Conservation (phyloP, 2,329 filamentous ascomycete genomes). For the Verticillium klebahnii region DNA sequence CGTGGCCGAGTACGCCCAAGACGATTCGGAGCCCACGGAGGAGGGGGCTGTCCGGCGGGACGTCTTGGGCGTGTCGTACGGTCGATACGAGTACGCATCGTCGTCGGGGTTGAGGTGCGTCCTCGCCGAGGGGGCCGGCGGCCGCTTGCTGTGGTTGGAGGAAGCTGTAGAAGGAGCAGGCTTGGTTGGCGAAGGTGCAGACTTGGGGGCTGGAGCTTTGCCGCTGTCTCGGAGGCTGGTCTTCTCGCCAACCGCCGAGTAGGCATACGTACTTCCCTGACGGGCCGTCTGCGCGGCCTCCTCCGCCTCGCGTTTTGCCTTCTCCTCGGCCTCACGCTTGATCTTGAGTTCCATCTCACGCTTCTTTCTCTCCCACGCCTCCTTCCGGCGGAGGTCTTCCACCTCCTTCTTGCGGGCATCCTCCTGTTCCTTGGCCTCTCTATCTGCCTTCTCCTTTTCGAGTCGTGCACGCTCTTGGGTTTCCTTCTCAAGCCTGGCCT, state of each 20-base stretch:
- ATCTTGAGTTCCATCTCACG: conserved; percentile 15
- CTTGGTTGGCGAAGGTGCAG: conserved; percentile 16
- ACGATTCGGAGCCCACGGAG: conserved; percentile 72
- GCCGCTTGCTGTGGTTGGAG: conserved; percentile 24
- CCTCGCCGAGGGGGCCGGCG: conserved; percentile 46
- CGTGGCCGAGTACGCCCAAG: conserved; percentile 79
- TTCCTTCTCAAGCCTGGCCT: conserved; percentile 22
- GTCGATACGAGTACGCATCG: conserved; percentile 67
- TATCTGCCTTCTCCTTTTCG: conserved; percentile 45
- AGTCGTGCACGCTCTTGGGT: conserved; percentile 32
- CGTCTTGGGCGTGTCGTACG: conserved; percentile 66
- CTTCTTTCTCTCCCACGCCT: conserved; percentile 24
- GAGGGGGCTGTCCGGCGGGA: conserved; percentile 56
- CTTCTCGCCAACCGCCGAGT: conserved; percentile 62
- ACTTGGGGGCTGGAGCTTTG: conserved; percentile 38
- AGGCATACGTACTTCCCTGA: conserved; percentile 54
- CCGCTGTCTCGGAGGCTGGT: conserved; percentile 67
- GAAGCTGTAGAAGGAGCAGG: conserved; percentile 19
- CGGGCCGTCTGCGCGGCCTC: conserved; percentile 25
- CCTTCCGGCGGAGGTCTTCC: conserved; percentile 16
- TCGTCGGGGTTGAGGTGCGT: conserved; percentile 59
- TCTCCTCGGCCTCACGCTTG: conserved; percentile 25
- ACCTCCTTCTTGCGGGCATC: conserved; percentile 25
- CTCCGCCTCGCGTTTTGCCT: conserved; percentile 25
- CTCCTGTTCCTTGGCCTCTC: conserved; percentile 26